phyloP scores from a whole-genome alignment of 2,329 filamentous ascomycete genomes.

The Polytolypa hystricis region DNA sequence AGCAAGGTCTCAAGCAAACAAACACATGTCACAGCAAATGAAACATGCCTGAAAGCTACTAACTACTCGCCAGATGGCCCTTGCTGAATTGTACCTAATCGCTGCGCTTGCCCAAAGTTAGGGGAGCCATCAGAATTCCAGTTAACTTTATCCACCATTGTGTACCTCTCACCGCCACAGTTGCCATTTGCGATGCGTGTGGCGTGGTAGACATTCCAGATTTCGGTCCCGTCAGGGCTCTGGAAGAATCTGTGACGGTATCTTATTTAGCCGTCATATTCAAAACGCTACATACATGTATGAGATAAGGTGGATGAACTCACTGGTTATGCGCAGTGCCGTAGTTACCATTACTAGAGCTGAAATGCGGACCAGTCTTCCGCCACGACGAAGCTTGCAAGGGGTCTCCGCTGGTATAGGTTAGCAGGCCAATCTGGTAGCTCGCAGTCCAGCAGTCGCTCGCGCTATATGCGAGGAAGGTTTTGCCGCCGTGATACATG shows the following conservation, averaged over 20 bases:
- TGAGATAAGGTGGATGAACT: too few species aligned
- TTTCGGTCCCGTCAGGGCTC: constrained; percentile 42
- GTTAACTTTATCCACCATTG: constrained; percentile 41
- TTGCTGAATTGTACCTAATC: background rate
- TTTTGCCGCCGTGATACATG: constrained; percentile 43
- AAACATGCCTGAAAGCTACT: too few species aligned
- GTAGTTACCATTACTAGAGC: constrained; percentile 43
- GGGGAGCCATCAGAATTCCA: constrained; percentile 41
- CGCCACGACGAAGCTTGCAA: constrained; percentile 33
- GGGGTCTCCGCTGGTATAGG: constrained; percentile 14
- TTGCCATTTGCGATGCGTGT: constrained; percentile 37
- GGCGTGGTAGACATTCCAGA: constrained; percentile 46
- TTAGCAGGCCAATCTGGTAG: constrained; percentile 44
- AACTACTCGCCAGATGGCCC: constrained; percentile 1
- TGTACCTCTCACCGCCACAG: constrained; percentile 43
- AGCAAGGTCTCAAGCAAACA: too few species aligned
- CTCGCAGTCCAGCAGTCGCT: constrained; percentile 46
- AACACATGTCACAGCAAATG: too few species aligned
- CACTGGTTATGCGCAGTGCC: constrained; percentile 45
- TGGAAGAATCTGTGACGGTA: constrained; percentile 47
- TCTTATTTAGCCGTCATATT: too few species aligned
- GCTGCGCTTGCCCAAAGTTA: constrained; percentile 33
- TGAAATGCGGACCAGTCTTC: constrained; percentile 42
- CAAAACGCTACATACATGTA: too few species aligned
- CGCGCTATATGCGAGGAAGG: constrained; percentile 44